Evolutionary conservation across 305 asterid genomes (phyloP), one percentile per base, ranked within the genome.

Genomic region (Fraxinus baroniana): DNA sequence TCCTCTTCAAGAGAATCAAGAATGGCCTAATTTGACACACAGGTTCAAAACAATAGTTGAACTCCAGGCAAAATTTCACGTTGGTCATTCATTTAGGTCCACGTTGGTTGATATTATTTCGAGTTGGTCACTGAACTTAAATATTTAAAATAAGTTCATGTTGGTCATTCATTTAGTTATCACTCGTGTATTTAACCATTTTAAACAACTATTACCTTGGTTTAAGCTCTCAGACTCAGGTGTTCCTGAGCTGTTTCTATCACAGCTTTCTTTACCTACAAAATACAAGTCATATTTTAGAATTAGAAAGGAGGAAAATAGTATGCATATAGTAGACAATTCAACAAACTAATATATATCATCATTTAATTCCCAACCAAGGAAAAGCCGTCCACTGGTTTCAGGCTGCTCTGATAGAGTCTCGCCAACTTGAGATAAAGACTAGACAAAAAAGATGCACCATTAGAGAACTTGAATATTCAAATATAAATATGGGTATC

Each of bases 191-290:
- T 41, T 41, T 41, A 66, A 76, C 32, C 39, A 75, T 83, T 78
- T 44, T 82, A 18, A 32, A 24, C 72, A 33, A 37, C 52, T 73
- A 66, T 86, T 32, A 41, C 32, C 86, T 77, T 74, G 77, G 35
- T 74, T 77, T 72, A 57, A 81, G 72, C 83, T 75, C 32, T 86
- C 73, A 30, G 83, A 79, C 71, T 83, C 83, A 46, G 81, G 57
- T 62, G 77, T 76, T 66, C 83, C 57, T 36, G 2, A 78, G 36
- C 5, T 22, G 44, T 83, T 88, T 3, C 77, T 32, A 78, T 18
- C 86, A 2, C 74, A 78, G 79, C 76, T 81, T 82, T 41, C 90
- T 76, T 26, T 64, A 46, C 89, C 94, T 88, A 86, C 86, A 83
- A 44, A 75, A 86, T 35, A 79, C 68, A 77, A 82, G 41, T 82